Conservation (phyloP, 768 basidiomycete genomes). For the Boletus pseudo-olivaceus region DNA sequence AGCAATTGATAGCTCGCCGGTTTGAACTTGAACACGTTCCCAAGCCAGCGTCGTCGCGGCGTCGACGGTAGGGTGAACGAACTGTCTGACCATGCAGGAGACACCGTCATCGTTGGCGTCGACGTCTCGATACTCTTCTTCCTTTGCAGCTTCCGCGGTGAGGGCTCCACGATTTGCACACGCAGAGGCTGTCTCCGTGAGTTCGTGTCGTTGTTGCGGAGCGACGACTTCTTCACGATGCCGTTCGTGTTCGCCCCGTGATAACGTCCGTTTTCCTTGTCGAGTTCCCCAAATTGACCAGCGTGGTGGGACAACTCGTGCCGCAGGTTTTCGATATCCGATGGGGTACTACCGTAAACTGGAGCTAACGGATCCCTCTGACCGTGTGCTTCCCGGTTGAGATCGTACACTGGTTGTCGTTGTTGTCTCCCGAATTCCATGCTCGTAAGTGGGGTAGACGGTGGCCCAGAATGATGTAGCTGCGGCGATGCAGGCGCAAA, state of each 20-base stretch:
- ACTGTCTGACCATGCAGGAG: conserved; percentile 45
- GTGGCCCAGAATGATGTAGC: conserved; percentile 5
- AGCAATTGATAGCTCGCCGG: conserved; percentile 56
- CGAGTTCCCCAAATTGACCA: conserved; percentile 25
- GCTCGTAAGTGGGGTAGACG: conserved; percentile 10
- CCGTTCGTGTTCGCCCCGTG: conserved; percentile 3
- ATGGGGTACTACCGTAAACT: conserved; percentile 5
- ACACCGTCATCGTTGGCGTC: conserved; percentile 23
- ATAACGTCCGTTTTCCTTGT: conserved; percentile 57
- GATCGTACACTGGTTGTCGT: conserved; percentile 7
- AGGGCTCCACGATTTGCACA: conserved; percentile 57
- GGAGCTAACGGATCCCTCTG: conserved; percentile 39
- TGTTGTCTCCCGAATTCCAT: conserved; percentile 21
- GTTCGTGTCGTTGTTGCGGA: conserved; percentile 31
- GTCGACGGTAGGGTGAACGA: conserved; percentile 44
- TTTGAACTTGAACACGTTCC: conserved; percentile 84
- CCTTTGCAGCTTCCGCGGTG: conserved; percentile 35
- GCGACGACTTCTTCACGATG: conserved; percentile 43
- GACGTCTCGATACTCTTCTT: conserved; percentile 18
- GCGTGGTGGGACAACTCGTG: neutral
- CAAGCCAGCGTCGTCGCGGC: conserved; percentile 72
- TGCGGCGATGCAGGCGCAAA: conserved; percentile 17
- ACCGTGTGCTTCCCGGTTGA: neutral
- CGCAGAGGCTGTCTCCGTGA: conserved; percentile 22
- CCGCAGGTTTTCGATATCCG: conserved; percentile 2